Evolutionary conservation across 2,329 filamentous ascomycete genomes (phyloP).

Genomic region (Xylariaceae sp.): DNA sequence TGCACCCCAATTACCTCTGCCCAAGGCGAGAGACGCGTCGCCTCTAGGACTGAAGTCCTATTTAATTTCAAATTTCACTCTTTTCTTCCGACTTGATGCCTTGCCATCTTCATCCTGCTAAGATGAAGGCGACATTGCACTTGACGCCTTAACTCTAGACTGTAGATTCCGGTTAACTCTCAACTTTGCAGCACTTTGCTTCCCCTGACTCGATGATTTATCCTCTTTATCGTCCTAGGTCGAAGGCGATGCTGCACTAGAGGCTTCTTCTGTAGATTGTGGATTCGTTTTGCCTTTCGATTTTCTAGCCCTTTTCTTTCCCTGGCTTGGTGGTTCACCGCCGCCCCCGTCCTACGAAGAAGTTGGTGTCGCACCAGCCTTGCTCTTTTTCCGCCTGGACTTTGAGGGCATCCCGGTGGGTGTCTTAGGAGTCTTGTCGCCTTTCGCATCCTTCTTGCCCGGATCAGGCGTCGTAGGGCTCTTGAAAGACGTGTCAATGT

Average conservation of each 20-base stretch:
- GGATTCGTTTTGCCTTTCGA: too few relatives aligned
- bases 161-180: too few relatives aligned
- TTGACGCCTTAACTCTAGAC: constrained; percentile 1
- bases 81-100: background rate
- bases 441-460: constrained; percentile 34
- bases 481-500: constrained; percentile 33
- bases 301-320: background rate
- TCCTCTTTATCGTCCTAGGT: constrained; percentile 20
- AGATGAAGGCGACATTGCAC: background rate
- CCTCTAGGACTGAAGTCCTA: background rate
- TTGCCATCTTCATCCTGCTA: background rate
- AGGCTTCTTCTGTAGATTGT: too few relatives aligned
- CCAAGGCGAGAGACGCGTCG: background rate
- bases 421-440: constrained; percentile 40
- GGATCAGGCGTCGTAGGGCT: constrained; percentile 24
- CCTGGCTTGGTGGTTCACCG: background rate
- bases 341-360: constrained; percentile 24
- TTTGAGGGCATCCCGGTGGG: constrained; percentile 38
- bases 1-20: constrained; percentile 2
- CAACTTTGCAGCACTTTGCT: background rate
- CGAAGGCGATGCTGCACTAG: constrained; percentile 14
- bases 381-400: constrained; percentile 44
- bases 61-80: background rate
- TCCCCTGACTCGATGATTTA: background rate
- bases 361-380: constrained; percentile 30